Base-by-base conservation (phyloP, 1,284 basidiomycete genomes). In the Boletellus dicymbophilus region DNA sequence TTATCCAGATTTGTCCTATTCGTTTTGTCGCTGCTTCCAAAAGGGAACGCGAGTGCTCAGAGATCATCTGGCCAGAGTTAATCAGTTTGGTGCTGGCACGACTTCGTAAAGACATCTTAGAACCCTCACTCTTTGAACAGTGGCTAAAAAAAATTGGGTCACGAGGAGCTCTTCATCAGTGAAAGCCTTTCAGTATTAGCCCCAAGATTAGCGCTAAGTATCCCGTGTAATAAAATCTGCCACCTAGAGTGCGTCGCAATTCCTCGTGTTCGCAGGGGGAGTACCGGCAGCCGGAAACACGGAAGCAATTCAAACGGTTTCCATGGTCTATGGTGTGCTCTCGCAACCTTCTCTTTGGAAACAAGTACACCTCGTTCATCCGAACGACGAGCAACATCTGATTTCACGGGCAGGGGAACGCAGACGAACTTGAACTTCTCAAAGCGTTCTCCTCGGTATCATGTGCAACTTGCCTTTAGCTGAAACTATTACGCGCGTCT, bases 391-490 rank as follows among this genome's bases (percentile, higher is more conserved):
- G 6, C 67, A 71, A n/a, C n/a, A 16, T 78, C 76, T 55, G 80
- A 85, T 59, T 76, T 79, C 73, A 74, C 21, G 74, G 82, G 6
- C 68, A 72, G 20, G 71, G 72, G 22, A 72, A 80, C 53, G 82
- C 86, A 2, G 88, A 93, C 50, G 85, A 91, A n/a, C n/a, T n/a
- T n/a, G n/a, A 58, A 93, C 90, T 0, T 81, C 94, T 48, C 77
- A 84, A 43, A 77, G 81, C 48, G 89, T 90, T 9, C 72, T 93
- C 28, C 68, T 90, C 40, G 80, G 83, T 27, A 83, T 90, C 10
- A 82, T 93, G 60, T 85, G 82, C 58, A 91, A 94, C 60, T 91
- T n/a, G n/a, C n/a, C n/a, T n/a, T n/a, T n/a, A n/a, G n/a, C 73
- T 93, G 31, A 88, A 93, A 65, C 81, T 90, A 65, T 84, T 93